Conservation (phyloP, 2,329 filamentous ascomycete species). For the Botrytis fabae region DNA sequence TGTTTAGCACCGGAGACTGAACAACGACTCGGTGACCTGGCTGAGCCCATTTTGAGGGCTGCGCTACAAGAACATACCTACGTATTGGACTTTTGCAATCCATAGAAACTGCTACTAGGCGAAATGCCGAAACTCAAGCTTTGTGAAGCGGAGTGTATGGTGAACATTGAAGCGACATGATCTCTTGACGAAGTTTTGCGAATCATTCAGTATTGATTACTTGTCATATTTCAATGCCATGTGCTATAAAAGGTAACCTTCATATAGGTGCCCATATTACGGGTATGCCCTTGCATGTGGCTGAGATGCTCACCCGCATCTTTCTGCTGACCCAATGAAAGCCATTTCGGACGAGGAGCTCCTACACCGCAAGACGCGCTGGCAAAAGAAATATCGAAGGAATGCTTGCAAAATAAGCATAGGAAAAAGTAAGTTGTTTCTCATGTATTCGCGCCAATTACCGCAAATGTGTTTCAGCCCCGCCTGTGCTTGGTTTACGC, state of each 20-base stretch:
- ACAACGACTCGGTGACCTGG: conserved; percentile 30
- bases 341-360: background rate
- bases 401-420: conserved; percentile 1
- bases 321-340: conserved; percentile 1
- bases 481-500: background rate
- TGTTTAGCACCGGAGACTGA: conserved; percentile 31
- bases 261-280: background rate
- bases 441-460: conserved; percentile 8
- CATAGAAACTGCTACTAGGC: background rate
- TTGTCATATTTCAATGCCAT: conserved; percentile 5
- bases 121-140: background rate
- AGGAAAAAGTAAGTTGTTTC: conserved; percentile 7
- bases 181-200: background rate
- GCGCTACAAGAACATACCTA: conserved; percentile 31
- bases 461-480: conserved; percentile 11
- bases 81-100: conserved; percentile 31
- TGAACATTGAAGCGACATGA: background rate
- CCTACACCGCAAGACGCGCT: conserved; percentile 9
- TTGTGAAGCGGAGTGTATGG: background rate
- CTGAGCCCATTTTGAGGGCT: conserved; percentile 30
- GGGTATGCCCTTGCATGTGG: conserved; percentile 15
- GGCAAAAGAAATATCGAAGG: conserved; percentile 17
- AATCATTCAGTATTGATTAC: conserved; percentile 5
- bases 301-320: background rate
- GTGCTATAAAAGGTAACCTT: conserved; percentile 3